These are phyloP conservation scores for Copromyces sp. DNA, from an alignment of 495 filamentous ascomycete genomes.

Conservation along the genomic window DNA sequence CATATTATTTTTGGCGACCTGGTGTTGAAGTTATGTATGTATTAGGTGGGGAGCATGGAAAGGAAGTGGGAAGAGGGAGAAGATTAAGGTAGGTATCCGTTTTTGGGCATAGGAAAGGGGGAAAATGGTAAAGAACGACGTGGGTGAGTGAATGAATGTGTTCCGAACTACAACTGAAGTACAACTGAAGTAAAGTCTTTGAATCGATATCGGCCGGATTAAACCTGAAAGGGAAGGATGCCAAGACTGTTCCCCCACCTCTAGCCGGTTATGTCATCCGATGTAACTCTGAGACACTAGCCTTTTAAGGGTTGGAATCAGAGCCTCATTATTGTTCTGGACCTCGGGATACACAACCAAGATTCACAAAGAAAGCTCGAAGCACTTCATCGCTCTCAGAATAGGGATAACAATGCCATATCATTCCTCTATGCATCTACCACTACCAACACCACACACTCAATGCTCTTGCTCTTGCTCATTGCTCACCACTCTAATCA, in stretches of 20 bases:
- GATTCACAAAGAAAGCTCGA: not conserved
- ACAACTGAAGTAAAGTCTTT: not conserved
- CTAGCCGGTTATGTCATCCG: not conserved
- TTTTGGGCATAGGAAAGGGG: not conserved
- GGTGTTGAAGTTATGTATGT: not conserved
- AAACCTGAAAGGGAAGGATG: not conserved
- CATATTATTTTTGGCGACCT: not conserved
- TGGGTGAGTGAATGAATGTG: not conserved
- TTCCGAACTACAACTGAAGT: not conserved
- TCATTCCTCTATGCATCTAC: not conserved
- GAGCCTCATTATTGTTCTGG: not conserved
- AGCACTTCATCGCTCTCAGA: not conserved
- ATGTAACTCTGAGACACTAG: not conserved
- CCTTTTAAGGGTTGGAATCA: not conserved
- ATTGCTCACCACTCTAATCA: not conserved
- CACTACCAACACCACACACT: not conserved
- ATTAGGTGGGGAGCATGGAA: not conserved
- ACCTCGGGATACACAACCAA: not conserved
- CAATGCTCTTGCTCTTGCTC: not conserved
- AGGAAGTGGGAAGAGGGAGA: too few species aligned
- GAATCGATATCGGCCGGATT: not conserved
- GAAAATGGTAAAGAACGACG: not conserved
- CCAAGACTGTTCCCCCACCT: not conserved
- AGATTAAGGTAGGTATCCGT: not conserved
- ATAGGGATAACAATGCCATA: not conserved